Conservation (phyloP, 2,329 filamentous ascomycete genomes). For the Xylariomycetidae sp. region DNA sequence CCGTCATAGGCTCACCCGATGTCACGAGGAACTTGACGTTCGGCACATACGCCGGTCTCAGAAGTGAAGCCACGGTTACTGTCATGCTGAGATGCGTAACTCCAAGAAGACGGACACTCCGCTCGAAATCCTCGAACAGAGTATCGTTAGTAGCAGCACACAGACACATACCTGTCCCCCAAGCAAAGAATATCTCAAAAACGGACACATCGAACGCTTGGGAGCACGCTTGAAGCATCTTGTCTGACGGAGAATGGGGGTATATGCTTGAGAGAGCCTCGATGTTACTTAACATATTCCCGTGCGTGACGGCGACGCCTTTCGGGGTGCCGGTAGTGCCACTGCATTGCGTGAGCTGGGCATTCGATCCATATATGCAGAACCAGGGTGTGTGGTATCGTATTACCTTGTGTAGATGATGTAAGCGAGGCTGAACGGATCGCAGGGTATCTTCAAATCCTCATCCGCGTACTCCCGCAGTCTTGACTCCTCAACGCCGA, state of each 20-base stretch:
- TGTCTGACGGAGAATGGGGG: slow-evolving; percentile 44
- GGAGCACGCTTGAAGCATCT: slow-evolving; percentile 76
- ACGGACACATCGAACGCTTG: slow-evolving; percentile 84
- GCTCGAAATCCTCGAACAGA: slow-evolving; percentile 66
- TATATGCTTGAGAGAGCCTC: slow-evolving; percentile 60
- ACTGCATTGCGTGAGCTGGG: slow-evolving; percentile 23
- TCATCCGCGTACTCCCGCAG: slow-evolving; percentile 24
- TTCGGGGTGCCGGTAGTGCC: slow-evolving; percentile 79
- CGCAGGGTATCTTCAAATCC: slow-evolving; percentile 32
- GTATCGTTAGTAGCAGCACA: slow-evolving; percentile 70
- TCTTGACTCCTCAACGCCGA: slow-evolving; percentile 29
- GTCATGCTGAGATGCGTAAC: slow-evolving; percentile 82
- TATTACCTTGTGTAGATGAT: slow-evolving; percentile 65
- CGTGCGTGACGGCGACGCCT: slow-evolving; percentile 70
- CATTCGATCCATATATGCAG: background rate
- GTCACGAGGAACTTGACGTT: slow-evolving; percentile 70
- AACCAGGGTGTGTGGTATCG: background rate
- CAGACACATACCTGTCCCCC: slow-evolving; percentile 70
- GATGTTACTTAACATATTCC: slow-evolving; percentile 73
- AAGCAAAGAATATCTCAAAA: slow-evolving; percentile 85
- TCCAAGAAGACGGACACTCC: slow-evolving; percentile 53
- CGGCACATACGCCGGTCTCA: slow-evolving; percentile 63
- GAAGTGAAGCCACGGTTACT: slow-evolving; percentile 74
- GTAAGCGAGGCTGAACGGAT: slow-evolving; percentile 58
- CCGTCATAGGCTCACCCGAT: slow-evolving; percentile 73